These are phyloP conservation scores for Rutstroemia sp. DNA, from an alignment of 2,329 filamentous ascomycete species.

Conservation along the genomic window DNA sequence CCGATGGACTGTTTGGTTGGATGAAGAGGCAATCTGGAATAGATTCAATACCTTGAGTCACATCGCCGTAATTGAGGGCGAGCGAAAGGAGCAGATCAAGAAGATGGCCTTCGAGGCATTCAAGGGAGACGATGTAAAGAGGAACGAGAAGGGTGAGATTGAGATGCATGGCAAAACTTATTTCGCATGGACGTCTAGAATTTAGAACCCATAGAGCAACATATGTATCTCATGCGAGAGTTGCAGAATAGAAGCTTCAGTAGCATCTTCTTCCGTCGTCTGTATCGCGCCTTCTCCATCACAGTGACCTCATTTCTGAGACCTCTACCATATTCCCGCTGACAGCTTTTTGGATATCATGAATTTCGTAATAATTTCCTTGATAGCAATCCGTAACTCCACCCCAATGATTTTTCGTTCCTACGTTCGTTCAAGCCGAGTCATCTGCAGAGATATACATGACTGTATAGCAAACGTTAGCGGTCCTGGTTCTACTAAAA, in stretches of 20 bases:
- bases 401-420: conserved; percentile 4
- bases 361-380: conserved; percentile 11
- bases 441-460: conserved; percentile 31
- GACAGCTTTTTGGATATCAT: conserved; percentile 13
- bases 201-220: conserved; percentile 19
- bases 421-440: conserved; percentile 3
- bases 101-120: conserved; percentile 48
- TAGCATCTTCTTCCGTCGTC: background rate
- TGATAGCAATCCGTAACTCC: conserved; percentile 10
- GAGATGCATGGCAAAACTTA: conserved; percentile 57
- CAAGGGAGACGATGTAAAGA: conserved; percentile 43
- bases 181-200: conserved; percentile 51
- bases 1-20: conserved; percentile 51
- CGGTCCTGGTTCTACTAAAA: background rate
- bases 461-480: conserved; percentile 17
- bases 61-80: conserved; percentile 49
- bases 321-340: background rate
- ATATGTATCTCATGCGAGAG: background rate
- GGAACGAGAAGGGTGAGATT: conserved; percentile 55
- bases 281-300: background rate
- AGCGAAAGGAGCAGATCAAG: conserved; percentile 41
- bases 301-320: background rate
- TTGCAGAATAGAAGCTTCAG: background rate
- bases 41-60: conserved; percentile 62
- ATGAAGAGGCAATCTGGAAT: conserved; percentile 53